phyloP scores from a whole-genome alignment of 352 stramenopile genomes.

The Phytophthora multivora region DNA sequence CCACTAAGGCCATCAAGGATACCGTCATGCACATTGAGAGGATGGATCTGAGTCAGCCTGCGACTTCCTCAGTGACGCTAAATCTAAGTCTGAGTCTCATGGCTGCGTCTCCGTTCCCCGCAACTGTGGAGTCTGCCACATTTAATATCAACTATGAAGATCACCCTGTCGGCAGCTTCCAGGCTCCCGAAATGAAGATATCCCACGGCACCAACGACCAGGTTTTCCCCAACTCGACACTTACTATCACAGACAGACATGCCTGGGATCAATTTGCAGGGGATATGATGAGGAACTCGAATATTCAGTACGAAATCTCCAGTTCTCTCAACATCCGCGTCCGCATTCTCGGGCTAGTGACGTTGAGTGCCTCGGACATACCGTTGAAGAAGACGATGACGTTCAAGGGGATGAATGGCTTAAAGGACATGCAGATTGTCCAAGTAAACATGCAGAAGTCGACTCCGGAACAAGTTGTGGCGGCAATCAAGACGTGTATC shows the following conservation, averaged over 20 bases:
- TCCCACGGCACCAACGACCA: constrained; percentile 52
- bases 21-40: constrained; percentile 60
- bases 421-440: constrained; percentile 67
- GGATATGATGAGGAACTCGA: constrained; percentile 58
- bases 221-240: constrained; percentile 51
- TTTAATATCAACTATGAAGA: constrained; percentile 59
- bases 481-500: constrained; percentile 81
- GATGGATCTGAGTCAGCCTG: constrained; percentile 64
- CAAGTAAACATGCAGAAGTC: constrained; percentile 68
- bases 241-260: constrained; percentile 59
- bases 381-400: constrained; percentile 59
- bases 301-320: constrained; percentile 57
- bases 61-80: constrained; percentile 38
- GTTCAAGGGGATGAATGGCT: constrained; percentile 65
- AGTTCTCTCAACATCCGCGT: constrained; percentile 59
- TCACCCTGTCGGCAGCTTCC: constrained; percentile 49
- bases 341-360: constrained; percentile 55
- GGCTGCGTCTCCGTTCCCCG: constrained; percentile 58
- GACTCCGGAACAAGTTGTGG: constrained; percentile 59
- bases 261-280: constrained; percentile 70
- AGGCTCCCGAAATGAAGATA: constrained; percentile 54
- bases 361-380: constrained; percentile 48
- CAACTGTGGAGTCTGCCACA: constrained; percentile 44
- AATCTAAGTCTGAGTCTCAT: constrained; percentile 54
- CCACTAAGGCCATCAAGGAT: constrained; percentile 56